Percentiles rank a stretch among this genome's conserved stretches.
phyloP scores from a whole-genome alignment of 192 early-diverging fungal species.

The Mortierella alpina region DNA sequence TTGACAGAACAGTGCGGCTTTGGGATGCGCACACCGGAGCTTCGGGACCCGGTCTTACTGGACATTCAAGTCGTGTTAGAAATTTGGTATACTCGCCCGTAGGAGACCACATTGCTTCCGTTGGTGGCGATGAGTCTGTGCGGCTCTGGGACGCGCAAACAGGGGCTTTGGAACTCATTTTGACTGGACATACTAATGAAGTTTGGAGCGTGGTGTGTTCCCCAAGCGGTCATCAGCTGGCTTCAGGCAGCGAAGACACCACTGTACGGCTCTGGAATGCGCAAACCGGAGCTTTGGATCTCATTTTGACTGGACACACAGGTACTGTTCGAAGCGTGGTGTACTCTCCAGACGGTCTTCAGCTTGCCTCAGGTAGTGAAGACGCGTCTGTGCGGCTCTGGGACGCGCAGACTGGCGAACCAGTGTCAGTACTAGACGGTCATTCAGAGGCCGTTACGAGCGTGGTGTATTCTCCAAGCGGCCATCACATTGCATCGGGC shows the following conservation, averaged over 20 bases:
- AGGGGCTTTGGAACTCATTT: not conserved
- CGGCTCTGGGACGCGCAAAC: not conserved
- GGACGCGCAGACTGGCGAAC: not conserved
- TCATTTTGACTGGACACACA: not conserved
- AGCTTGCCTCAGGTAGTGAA: not conserved
- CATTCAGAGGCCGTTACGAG: not conserved
- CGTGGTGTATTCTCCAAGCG: not conserved
- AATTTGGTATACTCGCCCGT: not conserved
- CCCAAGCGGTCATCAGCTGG: constrained; percentile 6
- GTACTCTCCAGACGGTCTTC: not conserved
- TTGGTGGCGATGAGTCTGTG: not conserved
- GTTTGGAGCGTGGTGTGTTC: not conserved
- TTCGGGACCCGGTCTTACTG: not conserved
- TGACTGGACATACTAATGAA: not conserved
- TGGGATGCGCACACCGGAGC: constrained; percentile 1
- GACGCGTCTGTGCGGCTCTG: not conserved
- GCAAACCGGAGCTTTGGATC: not conserved
- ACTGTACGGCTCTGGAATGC: not conserved
- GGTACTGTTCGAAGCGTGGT: not conserved
- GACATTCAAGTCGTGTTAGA: not conserved
- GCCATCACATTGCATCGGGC: not conserved
- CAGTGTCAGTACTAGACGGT: not conserved
- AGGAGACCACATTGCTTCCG: not conserved
- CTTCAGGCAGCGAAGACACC: not conserved
- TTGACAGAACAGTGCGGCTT: not conserved